Evolutionary conservation across 257 asterid genomes (phyloP), one percentile per base, ranked within the genome.

Genomic region (Rubia yunnanensis): DNA sequence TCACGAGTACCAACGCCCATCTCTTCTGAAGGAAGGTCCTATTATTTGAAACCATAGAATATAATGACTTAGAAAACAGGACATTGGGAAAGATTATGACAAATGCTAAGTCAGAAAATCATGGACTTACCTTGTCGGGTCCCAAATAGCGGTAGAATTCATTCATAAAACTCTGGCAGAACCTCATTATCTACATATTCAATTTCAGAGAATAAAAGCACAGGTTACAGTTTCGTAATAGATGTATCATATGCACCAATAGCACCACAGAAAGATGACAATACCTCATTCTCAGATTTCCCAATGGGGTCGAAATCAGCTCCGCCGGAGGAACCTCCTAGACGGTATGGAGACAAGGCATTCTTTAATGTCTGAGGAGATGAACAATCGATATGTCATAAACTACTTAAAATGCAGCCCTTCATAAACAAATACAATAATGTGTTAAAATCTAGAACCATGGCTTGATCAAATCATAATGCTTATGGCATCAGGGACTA

Each of bases 1-100:
- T 92, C 99, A 59, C 95, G 97, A 55, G 96, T 81, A 48, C 97
- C 96, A 65, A 92, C 99, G 13, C 99, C 99, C 88, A 89, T 84
- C 77, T 91, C 99, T 79, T 92, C 99, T 8, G 96, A 89, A 76
- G 99, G 99, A 72, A 92, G 96, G 75, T 92, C 99, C 99, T 92
- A 77, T 46, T 17, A 62, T 48, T 44, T 48, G 66, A 81, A 27
- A 75, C 69, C 69, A 57, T 69, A 67, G 75, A 72, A 63, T 39
- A 63, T 41, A 35, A 66, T 39, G 58, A 72, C 66, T 34, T 27
- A 32, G 59, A 70, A 26, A 71, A 30, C 4, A 35, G 62, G 66
- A 63, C 61, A 63, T 67, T 32, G 49, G 34, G 53, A 22, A 75
- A n/a, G 39, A 31, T 26, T 52, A 39, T n/a, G 73, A 60, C 14